A percentile compares a stretch with the other conserved stretches of the same genome.
These are phyloP conservation scores for Solanum peruvianum DNA, from an alignment of 257 asterid genomes.

Conservation along the genomic window DNA sequence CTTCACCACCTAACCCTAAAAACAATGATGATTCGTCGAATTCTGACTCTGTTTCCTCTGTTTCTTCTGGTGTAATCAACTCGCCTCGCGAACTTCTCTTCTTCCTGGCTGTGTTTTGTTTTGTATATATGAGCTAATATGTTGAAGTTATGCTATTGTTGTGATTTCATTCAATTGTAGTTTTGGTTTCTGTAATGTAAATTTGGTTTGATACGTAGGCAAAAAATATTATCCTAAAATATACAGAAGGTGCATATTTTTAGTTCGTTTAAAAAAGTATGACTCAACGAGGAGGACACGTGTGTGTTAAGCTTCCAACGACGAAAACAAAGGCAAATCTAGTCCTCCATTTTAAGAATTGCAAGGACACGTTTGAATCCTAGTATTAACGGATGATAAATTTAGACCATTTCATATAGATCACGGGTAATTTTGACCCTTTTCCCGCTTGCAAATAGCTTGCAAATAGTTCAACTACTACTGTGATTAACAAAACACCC, in stretches of 20 bases:
- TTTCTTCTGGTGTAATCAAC: slow-evolving; percentile 20
- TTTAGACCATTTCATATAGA: neutral
- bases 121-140: neutral
- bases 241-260: neutral
- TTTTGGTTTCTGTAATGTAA: neutral
- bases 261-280: neutral
- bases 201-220: neutral
- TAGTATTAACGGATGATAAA: neutral
- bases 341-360: neutral
- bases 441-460: neutral
- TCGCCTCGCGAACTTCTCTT: neutral
- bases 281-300: neutral
- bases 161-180: neutral
- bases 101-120: neutral
- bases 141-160: neutral
- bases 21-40: slow-evolving; percentile 5
- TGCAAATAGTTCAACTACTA: neutral
- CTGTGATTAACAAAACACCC: neutral
- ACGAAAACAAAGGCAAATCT: neutral
- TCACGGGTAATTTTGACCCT: neutral
- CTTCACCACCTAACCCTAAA: slow-evolving; percentile 28
- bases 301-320: neutral
- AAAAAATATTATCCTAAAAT: neutral
- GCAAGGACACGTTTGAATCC: neutral
- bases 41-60: neutral